Evolutionary conservation across 352 stramenopile species (phyloP), one percentile per base, ranked within the genome.

Genomic region (Pythium aquatile): DNA sequence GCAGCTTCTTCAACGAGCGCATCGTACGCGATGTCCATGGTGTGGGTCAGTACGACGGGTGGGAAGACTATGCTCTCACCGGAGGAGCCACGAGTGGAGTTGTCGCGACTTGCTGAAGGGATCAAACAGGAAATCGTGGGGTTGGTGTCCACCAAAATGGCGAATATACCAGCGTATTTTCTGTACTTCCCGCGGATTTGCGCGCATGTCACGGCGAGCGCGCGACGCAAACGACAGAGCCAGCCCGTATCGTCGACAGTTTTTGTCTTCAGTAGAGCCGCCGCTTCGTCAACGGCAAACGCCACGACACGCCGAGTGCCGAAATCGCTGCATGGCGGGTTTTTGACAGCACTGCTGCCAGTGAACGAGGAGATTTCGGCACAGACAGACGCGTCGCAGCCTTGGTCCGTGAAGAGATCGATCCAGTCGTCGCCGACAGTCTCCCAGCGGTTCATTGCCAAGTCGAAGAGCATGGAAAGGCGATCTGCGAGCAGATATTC

Each of bases 21-120:
- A 29, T 58, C 48, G 13, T 55, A 53, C n/a, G 37, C 44, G 14
- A 65, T 39, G 46, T 79, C 72, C 54, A 79, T 73, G 14, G 63
- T 73, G 17, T 73, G 30, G 0, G 69, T 83, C 69, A 88, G 72
- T 52, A 90, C 55, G 61, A 90, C 84, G 63, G 81, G 70, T 61
- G 84, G 82, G 73, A 94, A 77, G 10, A 73, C 26, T 58, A 4
- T n/a, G 29, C 37, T 0, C 70, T 47, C 24, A 54, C 47, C 35
- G 2, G 2, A 14, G 0, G 2, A 4, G 5, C 35, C 35, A 40
- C 14, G 57, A 48, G 32, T 32, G 8, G 16, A 44, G 13, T 3
- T 44, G 28, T 46, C 29, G n/a, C 16, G 30, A 20, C 14, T 46
- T 10, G 28, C 24, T 4, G 62, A n/a, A 17, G 35, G 37, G 6